Evolutionary conservation across 257 asterid species (phyloP).

Genomic region (Marsdenia floribunda): DNA sequence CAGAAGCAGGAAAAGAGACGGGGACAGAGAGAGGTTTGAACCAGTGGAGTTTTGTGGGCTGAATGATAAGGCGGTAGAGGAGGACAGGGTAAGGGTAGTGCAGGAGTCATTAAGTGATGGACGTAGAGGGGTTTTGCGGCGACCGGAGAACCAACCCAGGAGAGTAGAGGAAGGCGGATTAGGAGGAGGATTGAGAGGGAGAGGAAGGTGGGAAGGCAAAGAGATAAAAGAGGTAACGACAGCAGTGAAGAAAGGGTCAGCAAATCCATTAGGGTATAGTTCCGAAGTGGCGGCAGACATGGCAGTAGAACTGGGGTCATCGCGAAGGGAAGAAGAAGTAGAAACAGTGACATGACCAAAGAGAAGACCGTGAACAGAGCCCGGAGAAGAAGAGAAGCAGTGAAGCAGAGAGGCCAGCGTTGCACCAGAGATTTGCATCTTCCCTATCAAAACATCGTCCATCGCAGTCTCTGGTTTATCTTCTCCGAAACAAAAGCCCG

Average conservation of each 20-base stretch:
- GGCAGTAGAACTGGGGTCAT: not conserved
- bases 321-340: conserved; percentile 3
- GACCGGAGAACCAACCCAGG: conserved; percentile 51
- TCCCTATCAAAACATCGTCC: conserved; percentile 14
- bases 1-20: conserved; percentile 66
- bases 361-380: conserved; percentile 19
- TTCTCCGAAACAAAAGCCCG: not conserved
- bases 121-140: conserved; percentile 42
- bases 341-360: conserved; percentile 15
- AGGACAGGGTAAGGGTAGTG: conserved; percentile 35
- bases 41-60: conserved; percentile 38
- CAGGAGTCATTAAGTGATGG: conserved; percentile 44
- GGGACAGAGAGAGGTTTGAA: conserved; percentile 41
- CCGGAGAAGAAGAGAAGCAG: conserved; percentile 23
- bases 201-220: conserved; percentile 60
- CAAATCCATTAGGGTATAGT: not conserved
- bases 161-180: conserved; percentile 24
- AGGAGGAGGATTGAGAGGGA: conserved; percentile 25
- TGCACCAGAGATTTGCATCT: conserved; percentile 18
- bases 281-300: not conserved
- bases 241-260: conserved; percentile 13
- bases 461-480: not conserved
- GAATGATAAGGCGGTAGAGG: conserved; percentile 36
- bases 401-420: conserved; percentile 23
- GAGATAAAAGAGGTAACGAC: conserved; percentile 62